Percentiles rank a stretch among this genome's conserved stretches.
Conservation (phyloP, 352 stramenopile genomes). For the Globisporangium orthogonon region DNA sequence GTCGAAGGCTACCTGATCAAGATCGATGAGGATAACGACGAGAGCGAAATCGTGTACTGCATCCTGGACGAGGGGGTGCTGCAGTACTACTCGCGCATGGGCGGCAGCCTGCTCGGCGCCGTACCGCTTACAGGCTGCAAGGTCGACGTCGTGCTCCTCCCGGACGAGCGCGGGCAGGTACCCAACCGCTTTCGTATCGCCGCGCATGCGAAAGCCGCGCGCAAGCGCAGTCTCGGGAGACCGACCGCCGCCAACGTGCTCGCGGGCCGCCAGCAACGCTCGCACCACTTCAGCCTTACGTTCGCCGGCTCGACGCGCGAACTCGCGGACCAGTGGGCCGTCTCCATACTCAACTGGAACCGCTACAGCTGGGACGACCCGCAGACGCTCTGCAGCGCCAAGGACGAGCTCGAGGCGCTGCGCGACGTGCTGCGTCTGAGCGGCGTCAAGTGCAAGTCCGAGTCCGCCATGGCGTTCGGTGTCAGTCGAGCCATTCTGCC, state of each 20-base stretch:
- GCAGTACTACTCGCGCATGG: constrained; percentile 74
- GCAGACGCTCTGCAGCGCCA: constrained; percentile 72
- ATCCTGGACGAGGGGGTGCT: constrained; percentile 81
- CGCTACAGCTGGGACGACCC: constrained; percentile 80
- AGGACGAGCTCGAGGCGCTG: constrained; percentile 52
- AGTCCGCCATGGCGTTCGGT: constrained; percentile 24
- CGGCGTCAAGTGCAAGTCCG: constrained; percentile 24
- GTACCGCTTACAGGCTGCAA: constrained; percentile 69
- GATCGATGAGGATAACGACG: constrained; percentile 33
- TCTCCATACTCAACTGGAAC: constrained; percentile 83
- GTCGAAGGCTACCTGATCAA: constrained; percentile 82
- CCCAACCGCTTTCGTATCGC: constrained; percentile 66
- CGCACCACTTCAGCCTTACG: constrained; percentile 18
- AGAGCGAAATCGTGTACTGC: constrained; percentile 67
- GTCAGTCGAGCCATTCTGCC: constrained; percentile 56
- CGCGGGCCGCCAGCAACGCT: constrained; percentile 14
- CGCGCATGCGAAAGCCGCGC: constrained; percentile 19
- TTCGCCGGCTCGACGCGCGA: constrained; percentile 54
- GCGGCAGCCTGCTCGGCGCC: constrained; percentile 51
- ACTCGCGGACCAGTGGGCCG: constrained; percentile 60
- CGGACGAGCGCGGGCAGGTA: constrained; percentile 32
- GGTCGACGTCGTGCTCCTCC: constrained; percentile 66
- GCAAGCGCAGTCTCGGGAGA: constrained; percentile 22
- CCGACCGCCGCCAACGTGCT: constrained; percentile 12
- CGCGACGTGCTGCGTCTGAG: constrained; percentile 28